Base-by-base conservation (phyloP, 2,329 filamentous ascomycete species). In the Aspergillus sp. region DNA sequence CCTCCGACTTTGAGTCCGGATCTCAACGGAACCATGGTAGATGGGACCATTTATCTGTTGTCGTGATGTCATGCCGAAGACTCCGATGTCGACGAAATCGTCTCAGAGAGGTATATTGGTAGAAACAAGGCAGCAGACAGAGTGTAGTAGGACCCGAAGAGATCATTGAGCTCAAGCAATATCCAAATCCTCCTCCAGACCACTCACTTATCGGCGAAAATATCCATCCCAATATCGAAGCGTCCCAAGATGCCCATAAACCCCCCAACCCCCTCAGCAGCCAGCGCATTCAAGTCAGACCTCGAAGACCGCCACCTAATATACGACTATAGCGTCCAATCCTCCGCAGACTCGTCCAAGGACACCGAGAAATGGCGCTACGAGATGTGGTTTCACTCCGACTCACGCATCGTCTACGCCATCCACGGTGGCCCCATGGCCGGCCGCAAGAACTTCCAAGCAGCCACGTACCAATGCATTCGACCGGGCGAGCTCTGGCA, bases 381-480 rank as follows among this genome's bases (percentile, higher is more conserved):
- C 66, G 85, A 87, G 62, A 81, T 87, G 69, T 87, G 85, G 85
- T 86, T 86, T 73, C 84, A 83, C 66, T 84, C 81, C n/a, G 73
- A 81, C 19, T 74, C 80, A 57, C 80, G 84, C 4, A 80, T 86
- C 52, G 81, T 87, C 61, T 87, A 87, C 66, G 80, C 81, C 25
- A 87, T 87, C 58, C 84, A 87, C 65, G 84, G 85, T 4, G 85
- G 85, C 0, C 85, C 85, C 3, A 87, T 87, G 85, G 80, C 81
- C 0, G 83, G 84, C 2, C 79, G 83, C 3, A 73, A 76, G 55
- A 85, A 85, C 70, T 85, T 81, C 69, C 84, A 86, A 66, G 78
- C 80, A 1, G 83, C 79, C 13, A 82, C 81, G 1, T 87, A 84
- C 66, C 84, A 87, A 68, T 87, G 85, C 71, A 81, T 87, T 30